Conservation (phyloP, 2,329 filamentous ascomycete species). For the Aspergillus viridinutans region DNA sequence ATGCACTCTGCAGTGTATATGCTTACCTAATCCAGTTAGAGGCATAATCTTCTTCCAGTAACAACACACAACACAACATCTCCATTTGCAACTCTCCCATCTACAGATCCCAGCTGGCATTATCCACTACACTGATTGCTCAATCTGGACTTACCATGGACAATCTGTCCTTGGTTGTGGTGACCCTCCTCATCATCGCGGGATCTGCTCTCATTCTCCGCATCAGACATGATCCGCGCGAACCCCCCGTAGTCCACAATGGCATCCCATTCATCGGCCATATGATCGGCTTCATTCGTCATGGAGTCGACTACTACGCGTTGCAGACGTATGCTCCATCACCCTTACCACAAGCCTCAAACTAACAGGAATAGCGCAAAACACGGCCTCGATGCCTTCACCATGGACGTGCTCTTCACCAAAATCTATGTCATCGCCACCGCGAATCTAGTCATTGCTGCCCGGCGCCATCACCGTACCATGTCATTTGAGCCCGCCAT, state of each 20-base stretch:
- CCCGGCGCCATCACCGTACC: slow-evolving; percentile 20
- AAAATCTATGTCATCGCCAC: slow-evolving; percentile 27
- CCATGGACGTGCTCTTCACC: slow-evolving; percentile 20
- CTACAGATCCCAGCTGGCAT: background rate
- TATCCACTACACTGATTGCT: background rate
- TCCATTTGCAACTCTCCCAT: background rate
- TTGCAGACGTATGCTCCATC: slow-evolving; percentile 12
- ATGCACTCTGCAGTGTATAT: background rate
- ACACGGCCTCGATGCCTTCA: slow-evolving; percentile 16
- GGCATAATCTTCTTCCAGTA: background rate
- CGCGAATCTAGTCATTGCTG: slow-evolving; percentile 16
- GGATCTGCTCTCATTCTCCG: background rate
- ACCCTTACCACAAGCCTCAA: background rate
- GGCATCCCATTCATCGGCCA: slow-evolving; percentile 27
- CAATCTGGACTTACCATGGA: background rate
- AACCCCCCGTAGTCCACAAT: slow-evolving; percentile 18
- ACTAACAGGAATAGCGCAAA: slow-evolving; percentile 12
- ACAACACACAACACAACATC: background rate
- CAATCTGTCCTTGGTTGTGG: background rate
- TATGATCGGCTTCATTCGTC: slow-evolving; percentile 17
- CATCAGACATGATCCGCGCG: slow-evolving; percentile 18
- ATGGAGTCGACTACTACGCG: slow-evolving; percentile 22
- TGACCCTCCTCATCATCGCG: background rate
- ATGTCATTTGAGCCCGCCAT: slow-evolving; percentile 24
- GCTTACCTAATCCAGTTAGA: background rate